Evolutionary conservation across 2,329 filamentous ascomycete genomes (phyloP), one percentile per base, ranked within the genome.

Genomic region (Ascomycota sp.): DNA sequence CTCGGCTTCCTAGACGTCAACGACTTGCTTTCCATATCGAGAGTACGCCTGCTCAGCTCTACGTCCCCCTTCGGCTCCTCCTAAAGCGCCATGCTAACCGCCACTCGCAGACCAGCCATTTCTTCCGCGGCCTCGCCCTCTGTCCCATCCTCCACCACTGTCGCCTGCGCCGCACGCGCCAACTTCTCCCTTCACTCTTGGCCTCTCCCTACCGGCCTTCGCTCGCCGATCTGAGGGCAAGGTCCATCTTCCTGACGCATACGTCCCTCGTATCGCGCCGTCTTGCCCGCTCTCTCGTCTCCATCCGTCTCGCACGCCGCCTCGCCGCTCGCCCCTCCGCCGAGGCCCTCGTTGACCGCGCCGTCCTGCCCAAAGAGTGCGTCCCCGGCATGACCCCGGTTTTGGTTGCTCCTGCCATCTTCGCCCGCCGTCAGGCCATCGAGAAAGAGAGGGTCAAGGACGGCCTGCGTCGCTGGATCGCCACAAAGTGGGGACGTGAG

Each of bases 361-460:
- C 66, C 25, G 73, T 81, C 25, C 54, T 81, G 25, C 75, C 73
- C 1, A 57, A 59, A 31, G 73, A 78, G 49, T 76, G 71, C 44
- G 65, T 68, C 10, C 60, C 62, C 6, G 59, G 59, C 24, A 47
- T 55, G 42, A 40, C 42, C 36, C 47, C 42, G 35, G 54, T 50
- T 39, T 47, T 48, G 35, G 57, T 76, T 2, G 66, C 71, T 1
- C 72, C 72, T 0, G 63, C 58, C 1, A 53, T 79, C 27, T 65
- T 77, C n/a, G 71, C 69, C 25, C 61, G 62, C 40, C 67, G 68
- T 44, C 59, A 68, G 36, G 65, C 64, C 9, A 60, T 80, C 11
- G 75, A 80, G 53, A 64, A 65, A 42, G 72, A 79, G 53, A 60
- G 61, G 38, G 58, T 80, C 30, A 79, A 78, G 47, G 74, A 80